Percentiles rank a stretch among this genome's conserved stretches.
Conservation (phyloP, 768 basidiomycete genomes). For the Cystobasidium ongulense region DNA sequence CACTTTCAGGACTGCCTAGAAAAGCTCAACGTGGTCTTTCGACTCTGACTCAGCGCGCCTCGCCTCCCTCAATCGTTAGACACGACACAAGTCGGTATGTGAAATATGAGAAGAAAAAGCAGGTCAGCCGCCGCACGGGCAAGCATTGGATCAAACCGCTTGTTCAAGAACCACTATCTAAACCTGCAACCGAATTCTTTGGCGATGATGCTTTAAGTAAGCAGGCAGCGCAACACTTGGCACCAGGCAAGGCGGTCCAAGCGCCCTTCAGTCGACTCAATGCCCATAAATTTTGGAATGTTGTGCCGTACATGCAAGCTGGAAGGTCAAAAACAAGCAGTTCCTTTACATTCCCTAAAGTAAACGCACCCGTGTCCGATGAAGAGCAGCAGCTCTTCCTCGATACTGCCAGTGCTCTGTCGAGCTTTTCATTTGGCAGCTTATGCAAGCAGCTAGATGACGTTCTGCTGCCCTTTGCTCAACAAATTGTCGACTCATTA, state of each 20-base stretch:
- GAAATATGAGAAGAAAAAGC: background rate
- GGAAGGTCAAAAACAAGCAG: background rate
- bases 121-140: background rate
- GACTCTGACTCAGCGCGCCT: background rate
- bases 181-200: background rate
- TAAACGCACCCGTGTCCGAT: no score
- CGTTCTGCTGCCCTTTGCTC: background rate
- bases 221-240: background rate
- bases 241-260: background rate
- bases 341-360: no score
- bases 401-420: background rate
- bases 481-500: background rate
- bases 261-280: background rate
- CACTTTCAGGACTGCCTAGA: background rate
- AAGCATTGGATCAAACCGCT: background rate
- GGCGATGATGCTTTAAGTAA: background rate
- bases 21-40: background rate
- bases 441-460: background rate
- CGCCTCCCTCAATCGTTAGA: no score
- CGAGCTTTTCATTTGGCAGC: background rate
- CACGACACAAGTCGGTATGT: no score
- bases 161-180: background rate
- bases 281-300: background rate
- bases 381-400: background rate
- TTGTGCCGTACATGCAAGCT: background rate